A percentile compares a stretch with the other conserved stretches of the same genome.
Conservation (phyloP, 1,284 basidiomycete species). For the Cutaneotrichosporon curvatum region DNA sequence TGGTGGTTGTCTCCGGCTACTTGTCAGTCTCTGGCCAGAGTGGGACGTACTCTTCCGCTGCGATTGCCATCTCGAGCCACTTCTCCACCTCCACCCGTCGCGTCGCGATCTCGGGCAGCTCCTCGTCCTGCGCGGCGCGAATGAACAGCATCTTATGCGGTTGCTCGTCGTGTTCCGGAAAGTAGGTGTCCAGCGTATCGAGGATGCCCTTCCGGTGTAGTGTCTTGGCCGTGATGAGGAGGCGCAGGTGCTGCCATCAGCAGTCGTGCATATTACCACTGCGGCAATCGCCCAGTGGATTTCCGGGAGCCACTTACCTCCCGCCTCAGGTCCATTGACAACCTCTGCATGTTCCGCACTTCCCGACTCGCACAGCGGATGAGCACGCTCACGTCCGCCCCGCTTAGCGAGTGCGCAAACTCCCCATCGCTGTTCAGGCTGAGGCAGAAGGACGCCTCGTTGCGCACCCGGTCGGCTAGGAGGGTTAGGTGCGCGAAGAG, state of each 20-base stretch:
- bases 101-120: conserved; percentile 1
- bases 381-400: conserved; percentile 9
- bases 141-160: conserved; percentile 17
- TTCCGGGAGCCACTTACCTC: conserved; percentile 5
- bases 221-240: conserved; percentile 7
- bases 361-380: conserved; percentile 3
- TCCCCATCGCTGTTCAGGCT: conserved; percentile 5
- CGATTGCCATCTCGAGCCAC: conserved; percentile 1
- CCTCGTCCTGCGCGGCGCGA: conserved; percentile 11
- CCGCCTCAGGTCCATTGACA: conserved; percentile 1
- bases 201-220: conserved; percentile 4
- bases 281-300: no score
- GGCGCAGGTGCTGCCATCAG: conserved; percentile 16
- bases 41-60: background rate
- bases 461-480: conserved; percentile 19
- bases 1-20: no score
- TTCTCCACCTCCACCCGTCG: conserved; percentile 12
- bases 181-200: conserved; percentile 21
- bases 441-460: conserved; percentile 18
- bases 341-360: conserved; percentile 14
- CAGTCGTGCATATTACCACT: background rate
- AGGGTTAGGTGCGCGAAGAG: conserved; percentile 31
- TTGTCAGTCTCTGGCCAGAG: no score
- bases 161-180: conserved; percentile 14
- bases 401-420: conserved; percentile 11